Base-by-base conservation (phyloP, 208 protist genomes). In the Trypanosomatidae sp. region DNA sequence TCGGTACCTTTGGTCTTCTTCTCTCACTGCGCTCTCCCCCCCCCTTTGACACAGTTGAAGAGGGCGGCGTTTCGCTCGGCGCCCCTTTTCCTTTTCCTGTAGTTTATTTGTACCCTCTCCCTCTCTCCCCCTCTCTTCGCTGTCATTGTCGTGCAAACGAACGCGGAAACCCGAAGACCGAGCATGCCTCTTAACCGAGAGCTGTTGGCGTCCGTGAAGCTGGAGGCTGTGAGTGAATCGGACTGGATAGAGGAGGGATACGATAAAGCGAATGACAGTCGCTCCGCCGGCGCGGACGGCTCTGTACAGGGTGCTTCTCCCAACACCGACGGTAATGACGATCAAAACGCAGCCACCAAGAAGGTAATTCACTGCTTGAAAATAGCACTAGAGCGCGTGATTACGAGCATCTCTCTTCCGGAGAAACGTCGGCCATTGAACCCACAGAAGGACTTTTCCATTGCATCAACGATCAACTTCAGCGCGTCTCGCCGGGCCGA, bases 381-480 rank as follows among this genome's bases (percentile, higher is more conserved):
- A 60, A 83, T 88, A 46, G 93, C 90, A 5, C 74, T 97, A n/a
- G 75, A 74, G 39, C 80, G 81, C 46, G 89, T 87, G 52, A 94
- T 97, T 49, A 84, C 70, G 0, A 93, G 86, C 70, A 97, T 97
- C 56, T 93, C 90, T 7, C 71, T 91, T 7, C 88, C 93, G 8
- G 90, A 88, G 49, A 96, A 96, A 64, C 81, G 91, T 73, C 87
- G 93, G 12, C 82, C 89, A 3, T 82, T 97, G 28, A 89, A 96
- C 73, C 84, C 91, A 12, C 71, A 86, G 59, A 85, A 78, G 36
- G 93, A 97, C 73, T 97, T 97, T 66, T 85, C 86, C 10, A 95
- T 95, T 47, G 84, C 87, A 56, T 80, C 89, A 46, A 91, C 70
- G 2, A 92, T 88, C 56, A 52, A 85, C 41, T 91, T 89, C 53